phyloP scores from a whole-genome alignment of 805 yeast species.

The Barnettozyma siamensis region DNA sequence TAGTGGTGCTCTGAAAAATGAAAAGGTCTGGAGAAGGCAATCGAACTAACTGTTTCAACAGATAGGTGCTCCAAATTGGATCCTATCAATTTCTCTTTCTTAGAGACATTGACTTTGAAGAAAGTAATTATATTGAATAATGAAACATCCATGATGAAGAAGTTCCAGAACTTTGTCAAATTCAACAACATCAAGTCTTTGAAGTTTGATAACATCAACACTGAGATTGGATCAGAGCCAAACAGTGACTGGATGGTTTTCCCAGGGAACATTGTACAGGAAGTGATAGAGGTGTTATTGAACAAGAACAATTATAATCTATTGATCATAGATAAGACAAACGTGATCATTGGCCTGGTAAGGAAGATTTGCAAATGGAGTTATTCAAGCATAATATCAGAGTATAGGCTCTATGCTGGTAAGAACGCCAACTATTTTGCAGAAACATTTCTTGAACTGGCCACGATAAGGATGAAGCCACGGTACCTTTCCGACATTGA shows the following conservation, averaged over 20 bases:
- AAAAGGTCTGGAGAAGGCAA: too few relatives aligned
- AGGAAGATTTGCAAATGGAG: constrained; percentile 87
- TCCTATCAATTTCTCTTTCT: constrained; percentile 68
- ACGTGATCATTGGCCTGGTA: constrained; percentile 73
- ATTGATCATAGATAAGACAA: constrained; percentile 72
- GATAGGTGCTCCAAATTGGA: constrained; percentile 77
- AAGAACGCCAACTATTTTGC: constrained; percentile 70
- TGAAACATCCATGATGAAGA: constrained; percentile 68
- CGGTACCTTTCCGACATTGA: not conserved
- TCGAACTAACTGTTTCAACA: constrained; percentile 8
- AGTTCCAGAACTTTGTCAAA: constrained; percentile 59
- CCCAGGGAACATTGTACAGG: constrained; percentile 56
- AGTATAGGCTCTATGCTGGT: constrained; percentile 73
- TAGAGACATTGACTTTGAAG: constrained; percentile 64
- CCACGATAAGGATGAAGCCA: constrained; percentile 43
- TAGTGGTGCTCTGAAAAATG: not conserved
- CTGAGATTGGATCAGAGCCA: constrained; percentile 19
- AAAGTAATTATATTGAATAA: constrained; percentile 75
- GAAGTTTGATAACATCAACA: constrained; percentile 28
- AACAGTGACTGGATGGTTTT: constrained; percentile 61
- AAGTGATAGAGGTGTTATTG: constrained; percentile 59
- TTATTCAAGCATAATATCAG: constrained; percentile 75
- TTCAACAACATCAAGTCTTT: constrained; percentile 46
- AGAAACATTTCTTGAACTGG: constrained; percentile 75
- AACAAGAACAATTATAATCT: constrained; percentile 60